phyloP scores from a whole-genome alignment of 2,329 filamentous ascomycete species.

The Exophiala sp. region DNA sequence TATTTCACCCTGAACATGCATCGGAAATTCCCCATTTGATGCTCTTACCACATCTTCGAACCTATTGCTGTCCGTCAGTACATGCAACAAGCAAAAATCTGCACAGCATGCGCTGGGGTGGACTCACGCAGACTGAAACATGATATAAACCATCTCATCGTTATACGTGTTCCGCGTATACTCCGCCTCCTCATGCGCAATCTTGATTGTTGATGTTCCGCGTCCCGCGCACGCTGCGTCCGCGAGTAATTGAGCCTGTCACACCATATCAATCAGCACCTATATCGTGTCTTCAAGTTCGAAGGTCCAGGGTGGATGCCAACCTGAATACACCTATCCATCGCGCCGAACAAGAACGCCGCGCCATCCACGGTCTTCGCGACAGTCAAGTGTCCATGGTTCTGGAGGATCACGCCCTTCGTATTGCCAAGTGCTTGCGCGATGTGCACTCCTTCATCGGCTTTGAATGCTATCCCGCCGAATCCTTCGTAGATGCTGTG shows the following conservation, averaged over 20 bases:
- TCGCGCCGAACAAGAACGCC: constrained; percentile 53
- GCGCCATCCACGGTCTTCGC: constrained; percentile 50
- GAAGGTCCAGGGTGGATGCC: too few relatives aligned
- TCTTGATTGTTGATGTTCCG: constrained; percentile 23
- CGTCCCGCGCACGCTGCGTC: constrained; percentile 39
- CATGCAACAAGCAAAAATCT: too few relatives aligned
- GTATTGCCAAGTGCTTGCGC: constrained; percentile 46
- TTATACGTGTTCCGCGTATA: constrained; percentile 25
- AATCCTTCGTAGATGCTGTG: constrained; percentile 39
- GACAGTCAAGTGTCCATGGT: constrained; percentile 54
- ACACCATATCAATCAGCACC: too few relatives aligned
- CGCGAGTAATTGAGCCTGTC: constrained; percentile 38
- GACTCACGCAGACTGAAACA: constrained; percentile 26
- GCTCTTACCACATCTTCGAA: constrained; percentile 25
- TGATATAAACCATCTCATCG: constrained; percentile 28
- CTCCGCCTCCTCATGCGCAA: constrained; percentile 20
- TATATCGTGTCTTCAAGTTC: too few relatives aligned
- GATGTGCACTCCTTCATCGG: constrained; percentile 38
- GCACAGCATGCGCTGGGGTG: too few relatives aligned
- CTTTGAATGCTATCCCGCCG: constrained; percentile 38
- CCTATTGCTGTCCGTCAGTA: neutral
- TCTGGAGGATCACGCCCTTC: constrained; percentile 53
- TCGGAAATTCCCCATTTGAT: constrained; percentile 22
- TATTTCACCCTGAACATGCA: constrained; percentile 24
- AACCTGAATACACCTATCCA: constrained; percentile 37